A percentile compares a stretch with the other conserved stretches of the same genome.
These are phyloP conservation scores for Aureobasidium sp. DNA, from an alignment of 2,329 filamentous ascomycete genomes.

Conservation along the genomic window DNA sequence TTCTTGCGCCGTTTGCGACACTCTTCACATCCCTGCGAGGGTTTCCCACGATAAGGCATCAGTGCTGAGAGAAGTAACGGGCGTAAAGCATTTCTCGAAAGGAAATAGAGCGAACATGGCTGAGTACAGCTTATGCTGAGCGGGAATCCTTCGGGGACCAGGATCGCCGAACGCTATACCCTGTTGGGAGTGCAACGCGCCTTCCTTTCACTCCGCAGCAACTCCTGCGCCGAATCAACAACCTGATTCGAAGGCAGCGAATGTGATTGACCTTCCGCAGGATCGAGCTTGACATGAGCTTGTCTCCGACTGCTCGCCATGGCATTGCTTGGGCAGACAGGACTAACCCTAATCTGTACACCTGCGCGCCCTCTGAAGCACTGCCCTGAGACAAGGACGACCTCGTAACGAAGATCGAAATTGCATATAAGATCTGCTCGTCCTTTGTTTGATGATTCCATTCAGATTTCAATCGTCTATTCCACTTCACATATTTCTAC, in stretches of 20 bases:
- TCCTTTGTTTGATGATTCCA: neutral
- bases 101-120: neutral
- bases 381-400: neutral
- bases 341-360: neutral
- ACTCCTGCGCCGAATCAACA: neutral
- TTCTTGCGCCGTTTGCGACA: slow-evolving; percentile 10
- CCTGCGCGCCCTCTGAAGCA: neutral
- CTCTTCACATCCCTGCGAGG: neutral
- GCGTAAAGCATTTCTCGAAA: neutral
- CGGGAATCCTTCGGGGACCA: slow-evolving; percentile 2
- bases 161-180: neutral
- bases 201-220: neutral
- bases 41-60: slow-evolving; percentile 9
- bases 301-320: neutral
- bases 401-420: neutral
- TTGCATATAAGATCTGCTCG: neutral
- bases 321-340: neutral
- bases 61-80: neutral
- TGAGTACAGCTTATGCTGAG: neutral
- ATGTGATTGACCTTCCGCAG: neutral
- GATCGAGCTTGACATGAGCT: neutral
- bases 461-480: neutral
- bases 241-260: neutral
- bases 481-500: neutral
- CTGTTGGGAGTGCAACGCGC: neutral